Evolutionary conservation across 805 yeast species (phyloP), one percentile per base, ranked within the genome.

Genomic region (Pichia occidentalis): DNA sequence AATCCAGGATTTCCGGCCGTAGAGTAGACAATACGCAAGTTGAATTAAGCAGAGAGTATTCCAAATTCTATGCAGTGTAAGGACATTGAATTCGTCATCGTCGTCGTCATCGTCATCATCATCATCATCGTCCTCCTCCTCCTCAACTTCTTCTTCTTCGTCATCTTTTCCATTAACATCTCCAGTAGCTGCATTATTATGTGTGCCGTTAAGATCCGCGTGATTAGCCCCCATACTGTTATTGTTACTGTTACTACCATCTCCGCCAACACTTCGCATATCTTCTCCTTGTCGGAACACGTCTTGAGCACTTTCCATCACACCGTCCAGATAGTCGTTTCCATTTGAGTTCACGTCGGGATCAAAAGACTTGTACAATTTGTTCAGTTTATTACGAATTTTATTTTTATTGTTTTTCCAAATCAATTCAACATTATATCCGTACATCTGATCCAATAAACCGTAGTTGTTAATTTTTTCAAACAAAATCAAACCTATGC

Each of bases 21-120:
- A 69, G 46, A 77, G 66, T 9, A 79, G 68, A 48, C 85, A 76
- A 51, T 74, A 70, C n/a, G 75, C 73, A 40, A 82, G 51, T 49
- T 84, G 92, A 4, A 73, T 80, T 36, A 83, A 60, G 20, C 78
- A 70, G 38, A 84, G 61, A 46, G 81, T 87, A 56, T 83, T 84
- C 74, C 85, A 80, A 7, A 82, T 67, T 31, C 92, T 63, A 45
- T 75, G 70, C 4, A 74, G 63, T 1, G 84, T 71, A 28, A 78
- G 58, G 35, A 68, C 67, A 46, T 70, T 75, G 44, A 69, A 67
- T 40, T 71, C 77, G 1, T 54, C 50, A 26, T 64, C 68, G 12
- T 41, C 43, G 13, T 34, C 40, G 4, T 24, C 34, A 5, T 31
- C 36, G 4, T 30, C 37, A 8, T 30, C 36, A 3, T 33, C 37